These are phyloP conservation scores for Epichloe brachyelytri DNA, from an alignment of 2,329 filamentous ascomycete species.

Conservation along the genomic window DNA sequence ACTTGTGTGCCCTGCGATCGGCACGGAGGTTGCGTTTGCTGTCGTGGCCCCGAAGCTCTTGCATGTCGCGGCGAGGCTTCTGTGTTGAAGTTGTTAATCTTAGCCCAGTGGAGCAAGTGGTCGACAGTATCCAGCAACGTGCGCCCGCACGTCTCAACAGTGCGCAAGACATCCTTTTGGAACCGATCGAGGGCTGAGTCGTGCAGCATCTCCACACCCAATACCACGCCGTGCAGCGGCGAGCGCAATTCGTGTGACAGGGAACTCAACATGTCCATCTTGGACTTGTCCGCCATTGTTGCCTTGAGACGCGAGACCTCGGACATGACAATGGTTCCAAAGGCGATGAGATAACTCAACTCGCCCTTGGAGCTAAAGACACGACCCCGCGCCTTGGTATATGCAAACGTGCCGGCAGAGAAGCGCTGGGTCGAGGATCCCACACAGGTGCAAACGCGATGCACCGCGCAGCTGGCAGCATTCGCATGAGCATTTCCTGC, in stretches of 20 bases:
- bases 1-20: background rate
- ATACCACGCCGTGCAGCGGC: conserved; percentile 46
- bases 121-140: conserved; percentile 43
- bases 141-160: conserved; percentile 36
- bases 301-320: conserved; percentile 36
- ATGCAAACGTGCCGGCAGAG: conserved; percentile 36
- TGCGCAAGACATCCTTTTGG: conserved; percentile 33
- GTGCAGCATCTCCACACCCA: conserved; percentile 37
- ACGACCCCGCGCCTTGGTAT: conserved; percentile 30
- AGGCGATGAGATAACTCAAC: conserved; percentile 36
- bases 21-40: background rate
- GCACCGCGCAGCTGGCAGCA: conserved; percentile 31
- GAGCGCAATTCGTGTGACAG: conserved; percentile 49
- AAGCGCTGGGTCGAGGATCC: conserved; percentile 32
- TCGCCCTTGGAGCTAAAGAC: conserved; percentile 33
- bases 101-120: conserved; percentile 40
- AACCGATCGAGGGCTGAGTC: conserved; percentile 34
- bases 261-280: conserved; percentile 45
- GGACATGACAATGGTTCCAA: conserved; percentile 41
- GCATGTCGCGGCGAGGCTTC: conserved; percentile 3
- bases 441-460: conserved; percentile 35
- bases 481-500: conserved; percentile 15
- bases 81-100: conserved; percentile 31
- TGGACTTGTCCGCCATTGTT: conserved; percentile 29
- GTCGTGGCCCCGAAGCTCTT: background rate